Evolutionary conservation across 306 rosid species (phyloP).

Genomic region (Echinosophora koreensis): DNA sequence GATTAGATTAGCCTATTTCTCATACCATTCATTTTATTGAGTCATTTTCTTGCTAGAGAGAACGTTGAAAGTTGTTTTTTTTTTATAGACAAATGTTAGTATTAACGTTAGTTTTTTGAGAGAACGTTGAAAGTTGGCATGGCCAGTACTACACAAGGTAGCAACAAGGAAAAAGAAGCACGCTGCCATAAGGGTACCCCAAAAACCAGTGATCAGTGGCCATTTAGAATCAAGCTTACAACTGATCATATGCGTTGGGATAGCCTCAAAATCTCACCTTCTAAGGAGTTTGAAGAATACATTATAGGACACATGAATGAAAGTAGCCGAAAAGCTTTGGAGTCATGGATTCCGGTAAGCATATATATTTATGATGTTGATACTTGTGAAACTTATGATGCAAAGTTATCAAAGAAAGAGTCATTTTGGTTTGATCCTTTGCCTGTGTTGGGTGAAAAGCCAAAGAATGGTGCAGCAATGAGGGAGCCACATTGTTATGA

Average conservation of each 20-base stretch:
- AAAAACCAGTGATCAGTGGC: slow-evolving; percentile 48
- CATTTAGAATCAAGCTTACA: slow-evolving; percentile 58
- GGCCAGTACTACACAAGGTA: slow-evolving; percentile 13
- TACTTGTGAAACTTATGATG: slow-evolving; percentile 55
- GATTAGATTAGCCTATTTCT: neutral
- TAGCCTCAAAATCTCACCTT: slow-evolving; percentile 56
- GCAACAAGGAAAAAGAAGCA: slow-evolving; percentile 25
- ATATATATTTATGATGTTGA: slow-evolving; percentile 60
- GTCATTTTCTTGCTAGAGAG: slow-evolving; percentile 1
- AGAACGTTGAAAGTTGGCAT: slow-evolving; percentile 29
- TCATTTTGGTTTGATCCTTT: slow-evolving; percentile 62
- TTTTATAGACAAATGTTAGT: too few species aligned
- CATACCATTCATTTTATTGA: neutral
- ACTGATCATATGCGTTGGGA: slow-evolving; percentile 51
- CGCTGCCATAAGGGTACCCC: neutral
- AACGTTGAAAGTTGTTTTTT: neutral
- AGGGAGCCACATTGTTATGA: slow-evolving; percentile 45
- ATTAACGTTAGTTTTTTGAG: neutral
- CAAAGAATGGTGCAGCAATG: neutral
- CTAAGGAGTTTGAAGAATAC: slow-evolving; percentile 58
- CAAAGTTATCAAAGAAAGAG: slow-evolving; percentile 61
- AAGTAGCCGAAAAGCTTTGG: slow-evolving; percentile 46
- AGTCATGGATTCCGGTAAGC: slow-evolving; percentile 57
- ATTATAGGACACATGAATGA: slow-evolving; percentile 54
- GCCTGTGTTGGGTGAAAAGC: slow-evolving; percentile 55